Evolutionary conservation across 108 stramenopile genomes (phyloP).

Genomic region (Cyclotella kingstonii): DNA sequence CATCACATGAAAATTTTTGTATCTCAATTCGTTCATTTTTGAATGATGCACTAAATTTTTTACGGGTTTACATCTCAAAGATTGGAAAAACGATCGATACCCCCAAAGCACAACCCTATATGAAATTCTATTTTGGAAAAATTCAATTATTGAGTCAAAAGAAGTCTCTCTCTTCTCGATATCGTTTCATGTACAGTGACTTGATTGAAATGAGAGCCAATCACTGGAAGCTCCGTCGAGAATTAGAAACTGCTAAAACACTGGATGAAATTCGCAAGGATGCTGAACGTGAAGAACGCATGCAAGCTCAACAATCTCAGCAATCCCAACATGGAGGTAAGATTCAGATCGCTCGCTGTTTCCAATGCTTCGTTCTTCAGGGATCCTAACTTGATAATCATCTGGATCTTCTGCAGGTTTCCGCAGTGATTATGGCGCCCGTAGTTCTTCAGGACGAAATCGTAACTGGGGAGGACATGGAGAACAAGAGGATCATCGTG

Average conservation of each 20-base stretch:
- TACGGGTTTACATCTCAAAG: neutral
- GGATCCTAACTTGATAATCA: conserved; percentile 21
- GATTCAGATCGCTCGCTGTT: neutral
- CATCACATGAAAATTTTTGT: neutral
- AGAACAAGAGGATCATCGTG: neutral
- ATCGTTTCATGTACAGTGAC: conserved; percentile 96
- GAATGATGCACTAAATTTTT: neutral
- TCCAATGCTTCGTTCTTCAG: conserved; percentile 42
- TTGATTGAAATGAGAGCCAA: conserved; percentile 85
- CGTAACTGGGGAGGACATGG: conserved; percentile 12
- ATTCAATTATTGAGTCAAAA: conserved; percentile 56
- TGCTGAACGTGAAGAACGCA: conserved; percentile 73
- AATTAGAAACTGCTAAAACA: conserved; percentile 93
- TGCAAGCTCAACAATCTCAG: conserved; percentile 57
- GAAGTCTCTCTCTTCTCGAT: conserved; percentile 65
- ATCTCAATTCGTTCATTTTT: neutral
- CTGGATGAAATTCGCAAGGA: conserved; percentile 88
- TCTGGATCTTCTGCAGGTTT: conserved; percentile 15
- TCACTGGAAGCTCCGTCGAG: conserved; percentile 87
- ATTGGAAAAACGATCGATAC: conserved; percentile 83
- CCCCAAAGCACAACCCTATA: conserved; percentile 50
- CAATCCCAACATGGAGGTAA: conserved; percentile 34
- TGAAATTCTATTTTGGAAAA: conserved; percentile 71
- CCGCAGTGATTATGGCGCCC: conserved; percentile 21
- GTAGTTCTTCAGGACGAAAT: conserved; percentile 11